These are phyloP conservation scores for Fusarium hainanense DNA, from an alignment of 2,329 filamentous ascomycete genomes.

Conservation along the genomic window DNA sequence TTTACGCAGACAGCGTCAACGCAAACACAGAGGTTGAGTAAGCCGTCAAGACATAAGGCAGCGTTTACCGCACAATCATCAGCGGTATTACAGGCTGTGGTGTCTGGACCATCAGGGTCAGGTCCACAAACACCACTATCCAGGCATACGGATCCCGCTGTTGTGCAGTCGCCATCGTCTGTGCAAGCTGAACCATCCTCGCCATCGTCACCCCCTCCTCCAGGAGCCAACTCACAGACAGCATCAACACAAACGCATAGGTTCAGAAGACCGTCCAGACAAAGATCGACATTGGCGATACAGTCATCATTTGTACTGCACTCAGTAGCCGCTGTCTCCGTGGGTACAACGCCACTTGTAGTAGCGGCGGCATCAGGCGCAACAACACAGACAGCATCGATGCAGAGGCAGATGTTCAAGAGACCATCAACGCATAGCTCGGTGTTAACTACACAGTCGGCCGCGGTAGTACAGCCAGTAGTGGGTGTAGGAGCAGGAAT, in stretches of 20 bases:
- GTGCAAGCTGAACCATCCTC: slow-evolving; percentile 1
- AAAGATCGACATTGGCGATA: background rate
- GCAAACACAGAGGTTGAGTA: slow-evolving; percentile 1
- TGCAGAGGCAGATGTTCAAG: background rate
- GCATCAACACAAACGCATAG: background rate
- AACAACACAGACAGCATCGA: background rate
- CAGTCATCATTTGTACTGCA: slow-evolving; percentile 2
- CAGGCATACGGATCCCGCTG: background rate
- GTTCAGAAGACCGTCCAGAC: background rate
- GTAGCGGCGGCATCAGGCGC: background rate
- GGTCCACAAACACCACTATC: background rate
- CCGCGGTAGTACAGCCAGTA: background rate
- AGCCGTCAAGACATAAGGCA: background rate
- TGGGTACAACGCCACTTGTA: background rate
- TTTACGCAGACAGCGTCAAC: background rate
- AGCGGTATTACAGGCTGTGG: background rate
- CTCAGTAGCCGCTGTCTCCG: background rate
- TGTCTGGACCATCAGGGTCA: background rate
- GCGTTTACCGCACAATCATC: background rate
- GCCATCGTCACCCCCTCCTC: background rate
- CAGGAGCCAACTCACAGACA: background rate
- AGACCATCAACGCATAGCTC: background rate
- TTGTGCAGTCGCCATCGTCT: background rate
- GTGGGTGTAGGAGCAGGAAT: background rate
- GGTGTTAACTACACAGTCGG: background rate